Evolutionary conservation across 2,329 filamentous ascomycete genomes (phyloP).

Genomic region (Ophiosphaerella narmari): DNA sequence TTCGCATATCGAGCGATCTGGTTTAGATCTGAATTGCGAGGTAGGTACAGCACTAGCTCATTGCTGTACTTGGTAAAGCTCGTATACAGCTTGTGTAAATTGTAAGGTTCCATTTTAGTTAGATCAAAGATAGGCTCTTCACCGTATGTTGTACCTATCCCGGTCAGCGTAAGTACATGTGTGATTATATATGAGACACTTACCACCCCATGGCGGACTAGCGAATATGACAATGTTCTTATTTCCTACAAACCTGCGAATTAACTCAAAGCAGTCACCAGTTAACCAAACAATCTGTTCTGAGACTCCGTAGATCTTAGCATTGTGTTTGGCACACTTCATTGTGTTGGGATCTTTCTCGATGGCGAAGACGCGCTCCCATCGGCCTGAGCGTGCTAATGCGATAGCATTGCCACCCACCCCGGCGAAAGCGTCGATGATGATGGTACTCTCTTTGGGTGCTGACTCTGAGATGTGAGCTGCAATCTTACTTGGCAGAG

Average conservation of each 20-base stretch:
- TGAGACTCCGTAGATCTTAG: conserved; percentile 78
- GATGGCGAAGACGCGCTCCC: conserved; percentile 84
- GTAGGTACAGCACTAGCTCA: conserved; percentile 76
- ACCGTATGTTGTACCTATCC: conserved; percentile 64
- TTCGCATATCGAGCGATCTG: conserved; percentile 43
- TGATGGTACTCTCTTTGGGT: conserved; percentile 61
- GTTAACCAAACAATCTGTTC: conserved; percentile 83
- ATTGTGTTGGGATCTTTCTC: conserved; percentile 82
- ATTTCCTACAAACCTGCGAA: conserved; percentile 59
- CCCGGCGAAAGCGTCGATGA: conserved; percentile 90
- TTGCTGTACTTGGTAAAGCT: conserved; percentile 47
- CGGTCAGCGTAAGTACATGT: conserved; percentile 7
- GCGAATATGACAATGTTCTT: conserved; percentile 67
- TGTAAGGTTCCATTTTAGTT: conserved; percentile 86
- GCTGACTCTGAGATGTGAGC: conserved; percentile 66
- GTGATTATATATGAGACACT: conserved; percentile 19
- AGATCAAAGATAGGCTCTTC: conserved; percentile 78
- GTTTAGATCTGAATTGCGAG: conserved; percentile 58
- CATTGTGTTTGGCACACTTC: conserved; percentile 91
- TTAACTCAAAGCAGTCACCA: conserved; percentile 81
- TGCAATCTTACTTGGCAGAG: conserved; percentile 67
- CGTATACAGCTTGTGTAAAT: conserved; percentile 50
- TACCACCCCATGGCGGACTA: conserved; percentile 76
- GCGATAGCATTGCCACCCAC: conserved; percentile 93
- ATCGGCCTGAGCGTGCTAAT: conserved; percentile 81